A percentile compares a stretch with the other conserved stretches of the same genome.
phyloP scores from a whole-genome alignment of 2,329 filamentous ascomycete species.

The Colletotrichum acutatum region DNA sequence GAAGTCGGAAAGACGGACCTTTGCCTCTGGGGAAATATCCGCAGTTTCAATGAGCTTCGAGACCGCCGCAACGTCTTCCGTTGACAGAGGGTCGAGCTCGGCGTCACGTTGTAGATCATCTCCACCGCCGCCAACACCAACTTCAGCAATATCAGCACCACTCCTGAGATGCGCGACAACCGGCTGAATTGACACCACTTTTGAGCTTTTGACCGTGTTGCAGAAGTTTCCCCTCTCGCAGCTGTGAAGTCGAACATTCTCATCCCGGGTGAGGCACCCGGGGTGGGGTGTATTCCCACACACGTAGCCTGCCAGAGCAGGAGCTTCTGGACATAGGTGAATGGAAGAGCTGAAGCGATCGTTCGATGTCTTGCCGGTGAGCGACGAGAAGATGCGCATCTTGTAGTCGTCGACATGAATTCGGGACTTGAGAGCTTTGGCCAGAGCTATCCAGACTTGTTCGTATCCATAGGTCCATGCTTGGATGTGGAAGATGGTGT shows the following conservation, averaged over 20 bases:
- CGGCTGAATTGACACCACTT: constrained; percentile 80
- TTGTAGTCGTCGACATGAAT: constrained; percentile 90
- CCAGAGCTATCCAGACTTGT: constrained; percentile 87
- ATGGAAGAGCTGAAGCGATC: constrained; percentile 51
- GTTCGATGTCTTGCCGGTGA: constrained; percentile 58
- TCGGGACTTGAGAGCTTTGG: constrained; percentile 74
- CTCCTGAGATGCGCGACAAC: constrained; percentile 73
- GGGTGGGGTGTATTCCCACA: constrained; percentile 77
- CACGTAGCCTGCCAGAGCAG: constrained; percentile 77
- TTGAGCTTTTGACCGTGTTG: constrained; percentile 53
- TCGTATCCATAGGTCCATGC: constrained; percentile 94
- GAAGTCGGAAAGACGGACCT: constrained; percentile 27
- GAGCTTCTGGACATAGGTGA: constrained; percentile 67
- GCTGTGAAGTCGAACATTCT: constrained; percentile 79
- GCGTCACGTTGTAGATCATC: constrained; percentile 77
- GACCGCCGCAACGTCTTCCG: constrained; percentile 64
- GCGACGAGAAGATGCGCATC: constrained; percentile 74
- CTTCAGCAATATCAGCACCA: constrained; percentile 75
- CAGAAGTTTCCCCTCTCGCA: constrained; percentile 82
- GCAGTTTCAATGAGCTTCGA: constrained; percentile 44
- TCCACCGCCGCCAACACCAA: constrained; percentile 82
- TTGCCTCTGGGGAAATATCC: constrained; percentile 38
- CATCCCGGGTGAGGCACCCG: constrained; percentile 77
- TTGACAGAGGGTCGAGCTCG: constrained; percentile 70
- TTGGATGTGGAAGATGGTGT: constrained; percentile 85